Evolutionary conservation across 1,284 basidiomycete species (phyloP), one percentile per base, ranked within the genome.

Genomic region (Wallemia ichthyophaga): DNA sequence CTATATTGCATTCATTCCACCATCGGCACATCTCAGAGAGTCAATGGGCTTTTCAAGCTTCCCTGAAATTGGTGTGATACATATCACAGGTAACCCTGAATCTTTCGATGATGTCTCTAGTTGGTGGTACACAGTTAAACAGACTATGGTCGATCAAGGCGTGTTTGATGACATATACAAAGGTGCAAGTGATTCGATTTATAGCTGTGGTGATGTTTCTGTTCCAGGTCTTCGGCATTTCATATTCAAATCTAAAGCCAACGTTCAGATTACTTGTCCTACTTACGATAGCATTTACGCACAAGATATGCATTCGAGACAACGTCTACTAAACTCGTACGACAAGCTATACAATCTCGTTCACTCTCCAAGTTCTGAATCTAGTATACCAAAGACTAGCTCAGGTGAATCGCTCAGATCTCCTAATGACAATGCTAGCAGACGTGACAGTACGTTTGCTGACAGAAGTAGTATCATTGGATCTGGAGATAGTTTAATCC

Each of bases 181-280:
- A 73, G 53, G 71, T 74, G 2, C 74, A 78, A 57, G 64, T 67
- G 2, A 69, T 73, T 21, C 75, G 75, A n/a, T 67, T 58, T 37
- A 58, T 73, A 55, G 77, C 76, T 1, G 74, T 78, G 73, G 68
- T 1, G 81, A 83, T 54, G 71, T 96, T 1, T 79, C 79, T 2
- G 81, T 92, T 59, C 83, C 87, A 1, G 89, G 89, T 0, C 70
- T 98, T 25, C 77, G 85, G 26, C 92, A 98, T 69, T 98, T 96
- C 67, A 72, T 94, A 58, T 96, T 94, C 74, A 95, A 94, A 71
- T 86, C 84, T 21, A 76, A 86, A 21, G 72, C 78, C 19, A 78
- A 85, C 64, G 86, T 95, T 21, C 92, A 96, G 67, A 75, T 92
- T 28, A 94, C 88, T 0, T 73, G 76, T 62, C 87, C 91, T 0